Base-by-base conservation (phyloP, 2,329 filamentous ascomycete genomes). In the Botryosphaeria dothidea region DNA sequence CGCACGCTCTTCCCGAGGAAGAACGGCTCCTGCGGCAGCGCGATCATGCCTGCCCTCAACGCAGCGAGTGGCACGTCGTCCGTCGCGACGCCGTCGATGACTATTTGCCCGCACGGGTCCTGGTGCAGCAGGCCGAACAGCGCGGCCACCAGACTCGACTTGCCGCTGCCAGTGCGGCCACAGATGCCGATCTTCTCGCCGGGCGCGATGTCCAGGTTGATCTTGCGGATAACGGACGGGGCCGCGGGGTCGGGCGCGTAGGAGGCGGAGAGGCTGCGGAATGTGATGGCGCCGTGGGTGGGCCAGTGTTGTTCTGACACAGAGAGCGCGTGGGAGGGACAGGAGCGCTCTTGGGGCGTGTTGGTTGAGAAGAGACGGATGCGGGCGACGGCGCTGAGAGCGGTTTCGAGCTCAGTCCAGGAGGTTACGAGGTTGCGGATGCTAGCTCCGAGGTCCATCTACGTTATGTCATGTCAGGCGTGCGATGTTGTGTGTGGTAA, bases 371-470 rank as follows among this genome's bases (percentile, higher is more conserved):
- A 87, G 17, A 80, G 79, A 70, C 83, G 84, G 66, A 87, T 79
- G 23, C 86, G 79, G 4, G 82, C 78, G 8, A 88, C 80, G 9
- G 85, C 85, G 8, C 86, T 86, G 51, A 88, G 81, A 41, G 82
- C 81, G 0, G 85, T 88, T 68, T 88, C 86, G 15, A 88, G 74
- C 46, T 80, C 79, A 0, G 85, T 87, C 85, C 85, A 88, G 49
- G 79, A 81, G 0, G 78, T 72, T 7, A 85, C 77, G n/a, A 85
- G 29, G 31, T 21, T 17, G 31, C 34, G 52, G 52, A 57, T 29
- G 19, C 79, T 68, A 6, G 73, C 65, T 1, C 71, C 70, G 0
- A 78, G 69, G 5, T 43, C 43, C 31, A 56, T 43, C n/a, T n/a
- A n/a, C n/a, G n/a, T n/a, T n/a, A n/a, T n/a, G n/a, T n/a, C n/a